Conservation (phyloP, 139 green algal genomes). For the Medakamo hakoo region DNA sequence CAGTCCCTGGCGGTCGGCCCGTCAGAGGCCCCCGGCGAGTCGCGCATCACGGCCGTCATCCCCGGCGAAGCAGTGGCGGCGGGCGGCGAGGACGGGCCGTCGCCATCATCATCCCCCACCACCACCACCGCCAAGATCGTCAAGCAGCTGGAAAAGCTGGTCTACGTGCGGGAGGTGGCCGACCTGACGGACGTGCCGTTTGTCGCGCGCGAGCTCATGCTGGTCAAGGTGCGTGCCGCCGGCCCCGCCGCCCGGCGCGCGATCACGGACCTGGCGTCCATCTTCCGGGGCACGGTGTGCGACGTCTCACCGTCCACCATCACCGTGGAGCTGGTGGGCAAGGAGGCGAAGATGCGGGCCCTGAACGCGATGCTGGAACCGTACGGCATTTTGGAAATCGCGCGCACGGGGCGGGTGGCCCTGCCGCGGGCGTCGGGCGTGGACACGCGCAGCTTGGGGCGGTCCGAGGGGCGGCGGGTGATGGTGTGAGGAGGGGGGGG, state of each 20-base stretch:
- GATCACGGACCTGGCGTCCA: conserved; percentile 61
- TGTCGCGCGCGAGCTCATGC: conserved; percentile 79
- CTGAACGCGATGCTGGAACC: conserved; percentile 63
- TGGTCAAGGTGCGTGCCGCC: conserved; percentile 78
- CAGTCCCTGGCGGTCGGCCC: conserved; percentile 89
- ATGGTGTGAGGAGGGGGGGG: conserved; percentile 17
- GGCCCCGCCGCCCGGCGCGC: conserved; percentile 47
- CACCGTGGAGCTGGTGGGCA: conserved; percentile 80
- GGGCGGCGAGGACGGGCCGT: too few species aligned
- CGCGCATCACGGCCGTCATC: conserved; percentile 88
- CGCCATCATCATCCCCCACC: too few species aligned
- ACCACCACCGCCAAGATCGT: conserved; percentile 65
- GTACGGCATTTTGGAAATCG: conserved; percentile 83
- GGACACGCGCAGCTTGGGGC: conserved; percentile 53
- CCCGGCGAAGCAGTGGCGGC: conserved; percentile 31
- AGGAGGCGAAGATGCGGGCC: conserved; percentile 78
- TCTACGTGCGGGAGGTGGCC: conserved; percentile 46
- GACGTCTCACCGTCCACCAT: conserved; percentile 63
- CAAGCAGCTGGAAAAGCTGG: conserved; percentile 84
- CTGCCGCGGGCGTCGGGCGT: conserved; percentile 68
- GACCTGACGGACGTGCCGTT: conserved; percentile 64
- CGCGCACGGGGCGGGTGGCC: conserved; percentile 72
- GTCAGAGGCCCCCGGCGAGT: conserved; percentile 54
- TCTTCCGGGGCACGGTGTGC: conserved; percentile 74
- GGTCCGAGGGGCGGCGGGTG: conserved; percentile 14